phyloP scores from a whole-genome alignment of 2,329 filamentous ascomycete species.

The Tolypocladium album region DNA sequence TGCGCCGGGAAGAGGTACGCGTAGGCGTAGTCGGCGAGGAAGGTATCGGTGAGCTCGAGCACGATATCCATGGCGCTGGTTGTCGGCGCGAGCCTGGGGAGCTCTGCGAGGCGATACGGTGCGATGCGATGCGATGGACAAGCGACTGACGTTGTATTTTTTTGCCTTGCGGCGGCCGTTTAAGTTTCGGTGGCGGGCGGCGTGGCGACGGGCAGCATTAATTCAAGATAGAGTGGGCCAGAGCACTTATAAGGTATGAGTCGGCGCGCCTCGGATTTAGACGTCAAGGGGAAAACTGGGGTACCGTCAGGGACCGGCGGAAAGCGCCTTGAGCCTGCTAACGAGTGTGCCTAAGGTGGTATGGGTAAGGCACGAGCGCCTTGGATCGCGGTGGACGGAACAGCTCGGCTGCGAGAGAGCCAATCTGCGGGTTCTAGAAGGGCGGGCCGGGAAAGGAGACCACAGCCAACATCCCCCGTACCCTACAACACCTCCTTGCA shows the following conservation, averaged over 20 bases:
- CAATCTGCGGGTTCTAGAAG: not conserved
- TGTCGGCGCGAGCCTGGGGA: not conserved
- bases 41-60: slow-evolving; percentile 75
- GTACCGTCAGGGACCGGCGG: not conserved
- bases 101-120: not conserved
- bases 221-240: not conserved
- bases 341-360: no score
- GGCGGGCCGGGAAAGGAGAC: not conserved
- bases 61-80: slow-evolving; percentile 71
- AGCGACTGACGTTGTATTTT: not conserved
- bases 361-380: no score
- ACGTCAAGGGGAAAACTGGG: not conserved
- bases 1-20: slow-evolving; percentile 56
- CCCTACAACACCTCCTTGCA: no score
- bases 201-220: not conserved
- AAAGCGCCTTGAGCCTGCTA: no score
- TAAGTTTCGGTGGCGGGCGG: not conserved
- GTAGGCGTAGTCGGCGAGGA: slow-evolving; percentile 70
- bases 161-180: not conserved
- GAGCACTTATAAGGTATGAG: not conserved
- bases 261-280: not conserved
- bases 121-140: not conserved
- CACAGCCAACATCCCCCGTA: no score
- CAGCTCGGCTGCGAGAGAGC: not conserved
- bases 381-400: not conserved